Percentiles rank a stretch among this genome's conserved stretches.
These are phyloP conservation scores for Backusella westeae DNA, from an alignment of 192 early-diverging fungal genomes.

Conservation along the genomic window DNA sequence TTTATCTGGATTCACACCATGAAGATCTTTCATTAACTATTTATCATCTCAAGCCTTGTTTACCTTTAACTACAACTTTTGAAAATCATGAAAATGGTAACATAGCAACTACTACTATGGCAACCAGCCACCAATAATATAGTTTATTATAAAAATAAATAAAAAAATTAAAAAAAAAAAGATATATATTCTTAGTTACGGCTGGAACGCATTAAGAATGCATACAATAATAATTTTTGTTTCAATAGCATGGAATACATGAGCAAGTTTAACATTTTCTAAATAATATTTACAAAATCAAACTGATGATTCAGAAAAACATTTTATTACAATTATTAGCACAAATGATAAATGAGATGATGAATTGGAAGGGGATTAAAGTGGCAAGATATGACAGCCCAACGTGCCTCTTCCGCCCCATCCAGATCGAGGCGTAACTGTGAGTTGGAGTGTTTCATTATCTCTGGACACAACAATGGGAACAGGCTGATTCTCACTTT, in stretches of 20 bases:
- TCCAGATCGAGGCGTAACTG: conserved; percentile 44
- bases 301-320: not conserved
- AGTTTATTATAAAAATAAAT: not conserved
- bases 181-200: not conserved
- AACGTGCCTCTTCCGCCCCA: conserved; percentile 54
- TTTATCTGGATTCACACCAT: not conserved
- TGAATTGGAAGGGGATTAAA: not conserved
- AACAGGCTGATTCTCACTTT: conserved; percentile 38
- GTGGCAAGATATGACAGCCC: conserved; percentile 38
- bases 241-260: not conserved
- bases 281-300: conserved; percentile 1
- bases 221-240: not conserved
- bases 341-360: not conserved
- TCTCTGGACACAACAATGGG: conserved; percentile 38
- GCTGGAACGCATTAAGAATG: conserved; percentile 3
- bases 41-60: not conserved
- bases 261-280: not conserved
- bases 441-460: conserved; percentile 19
- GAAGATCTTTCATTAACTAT: not conserved
- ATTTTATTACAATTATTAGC: not conserved
- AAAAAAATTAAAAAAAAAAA: not conserved
- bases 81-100: not conserved
- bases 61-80: not conserved
- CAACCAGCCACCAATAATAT: not conserved
- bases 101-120: not conserved